These are phyloP conservation scores for Pascua sp. DNA, from an alignment of 1,284 basidiomycete species.

Conservation along the genomic window DNA sequence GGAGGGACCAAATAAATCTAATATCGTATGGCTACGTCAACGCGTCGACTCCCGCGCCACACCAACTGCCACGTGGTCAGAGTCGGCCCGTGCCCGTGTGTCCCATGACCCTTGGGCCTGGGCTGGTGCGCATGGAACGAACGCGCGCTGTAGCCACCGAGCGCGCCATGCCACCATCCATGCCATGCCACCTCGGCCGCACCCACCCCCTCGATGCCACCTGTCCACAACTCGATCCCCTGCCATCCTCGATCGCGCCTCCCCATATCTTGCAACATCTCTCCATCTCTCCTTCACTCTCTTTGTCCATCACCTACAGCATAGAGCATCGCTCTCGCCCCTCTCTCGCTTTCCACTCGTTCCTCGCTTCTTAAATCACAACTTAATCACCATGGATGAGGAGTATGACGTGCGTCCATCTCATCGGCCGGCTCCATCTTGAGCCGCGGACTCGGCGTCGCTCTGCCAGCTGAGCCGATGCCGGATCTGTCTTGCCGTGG, in stretches of 20 bases:
- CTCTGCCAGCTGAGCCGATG: neutral
- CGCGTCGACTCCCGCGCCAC: too few relatives aligned
- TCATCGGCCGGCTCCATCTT: neutral
- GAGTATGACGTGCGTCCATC: conserved; percentile 49
- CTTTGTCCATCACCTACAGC: conserved; percentile 2
- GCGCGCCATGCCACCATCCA: too few relatives aligned
- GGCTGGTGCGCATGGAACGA: too few relatives aligned
- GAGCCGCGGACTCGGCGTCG: neutral
- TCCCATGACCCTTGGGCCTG: too few relatives aligned
- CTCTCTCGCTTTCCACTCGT: neutral
- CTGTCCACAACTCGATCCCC: too few relatives aligned
- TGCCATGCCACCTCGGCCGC: too few relatives aligned
- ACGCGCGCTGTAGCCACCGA: too few relatives aligned
- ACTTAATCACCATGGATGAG: conserved; percentile 45
- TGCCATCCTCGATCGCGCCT: neutral
- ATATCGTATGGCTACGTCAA: too few relatives aligned
- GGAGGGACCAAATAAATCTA: too few relatives aligned
- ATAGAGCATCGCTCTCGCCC: neutral
- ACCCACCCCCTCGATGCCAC: too few relatives aligned
- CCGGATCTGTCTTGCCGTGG: neutral
- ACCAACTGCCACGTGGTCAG: too few relatives aligned
- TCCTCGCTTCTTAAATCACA: conserved; percentile 5
- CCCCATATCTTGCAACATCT: conserved; percentile 1
- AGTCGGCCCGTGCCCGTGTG: too few relatives aligned
- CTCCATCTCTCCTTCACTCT: neutral